Base-by-base conservation (phyloP, 768 basidiomycete species). In the Panus rudis region DNA sequence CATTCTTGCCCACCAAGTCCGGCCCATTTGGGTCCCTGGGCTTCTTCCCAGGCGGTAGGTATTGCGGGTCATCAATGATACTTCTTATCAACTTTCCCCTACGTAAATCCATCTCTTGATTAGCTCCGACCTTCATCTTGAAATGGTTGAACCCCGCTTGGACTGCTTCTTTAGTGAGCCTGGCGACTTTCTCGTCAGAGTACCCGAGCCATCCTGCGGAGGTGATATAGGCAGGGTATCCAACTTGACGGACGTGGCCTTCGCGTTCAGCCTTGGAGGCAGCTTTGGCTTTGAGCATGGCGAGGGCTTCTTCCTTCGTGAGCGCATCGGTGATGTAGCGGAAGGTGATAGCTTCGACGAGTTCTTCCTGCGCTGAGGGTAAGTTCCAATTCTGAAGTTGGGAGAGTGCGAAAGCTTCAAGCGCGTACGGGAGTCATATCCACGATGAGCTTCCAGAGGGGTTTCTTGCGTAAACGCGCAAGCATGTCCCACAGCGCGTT, bases 81-180 rank as follows among this genome's bases (percentile, higher is more conserved):
- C 86, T 89, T 44, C 94, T 81, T 52, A 98, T 93, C 55, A 97
- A 73, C 54, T 75, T 76, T 17, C 91, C 90, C 42, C 93, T 81
- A 39, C 91, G 83, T 40, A 92, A 69, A 64, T 96, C 94, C 59
- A 83, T 79, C 28, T 79, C 75, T 44, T 77, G 70, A 63, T 87
- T 73, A 20, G 85, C 83, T 41, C 94, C 94, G 51, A 98, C 94
- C 69, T 97, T 98, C 83, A 97, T 92, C 68, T 97, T 97, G 78
- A 98, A 98, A 67, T 96, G 92, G 67, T 90, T 94, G 77, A 98
- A 98, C 17, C 93, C 93, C 33, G 75, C 78, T 19, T 73, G 64
- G 40, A 98, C 71, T 24, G 92, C 88, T 58, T 92, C 89, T 55
- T 80, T 81, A 7, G 91, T 96, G 40, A 98, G 75, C 6, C 80